Conservation (phyloP, 192 early-diverging fungal genomes). For the Mortierella antarctica region DNA sequence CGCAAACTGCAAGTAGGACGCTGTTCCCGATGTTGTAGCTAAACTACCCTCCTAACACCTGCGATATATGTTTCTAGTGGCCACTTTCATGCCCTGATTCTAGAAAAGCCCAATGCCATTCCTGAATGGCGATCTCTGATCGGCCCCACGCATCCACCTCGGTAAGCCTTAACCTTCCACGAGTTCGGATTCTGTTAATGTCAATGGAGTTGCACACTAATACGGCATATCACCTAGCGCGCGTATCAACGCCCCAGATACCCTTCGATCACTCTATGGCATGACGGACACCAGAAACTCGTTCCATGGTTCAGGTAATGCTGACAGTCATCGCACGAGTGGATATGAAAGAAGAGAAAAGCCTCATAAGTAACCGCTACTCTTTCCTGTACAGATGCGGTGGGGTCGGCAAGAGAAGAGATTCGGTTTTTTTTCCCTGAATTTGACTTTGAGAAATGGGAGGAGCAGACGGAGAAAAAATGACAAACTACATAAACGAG, state of each 20-base stretch:
- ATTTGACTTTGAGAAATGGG: constrained; percentile 51
- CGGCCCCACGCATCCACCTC: constrained; percentile 73
- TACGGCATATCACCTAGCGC: constrained; percentile 53
- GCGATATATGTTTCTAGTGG: constrained; percentile 53
- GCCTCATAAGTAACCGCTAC: neutral
- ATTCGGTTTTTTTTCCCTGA: constrained; percentile 71
- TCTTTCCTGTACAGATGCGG: constrained; percentile 58
- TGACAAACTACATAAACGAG: too few relatives aligned
- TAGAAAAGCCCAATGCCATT: constrained; percentile 69
- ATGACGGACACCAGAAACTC: constrained; percentile 82
- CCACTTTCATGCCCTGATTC: constrained; percentile 68
- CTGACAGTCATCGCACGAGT: neutral
- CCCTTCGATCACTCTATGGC: constrained; percentile 71
- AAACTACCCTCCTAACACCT: neutral
- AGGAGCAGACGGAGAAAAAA: constrained; percentile 7
- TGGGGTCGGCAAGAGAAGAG: constrained; percentile 66
- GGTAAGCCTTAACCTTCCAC: constrained; percentile 48
- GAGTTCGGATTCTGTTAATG: neutral
- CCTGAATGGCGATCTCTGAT: constrained; percentile 70
- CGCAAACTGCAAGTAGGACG: neutral
- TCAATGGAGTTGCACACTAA: neutral
- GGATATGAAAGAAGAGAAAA: neutral
- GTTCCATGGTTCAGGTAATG: constrained; percentile 77
- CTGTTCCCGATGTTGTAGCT: neutral
- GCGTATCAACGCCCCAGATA: constrained; percentile 62